Percentiles rank a stretch among this genome's conserved stretches.
phyloP scores from a whole-genome alignment of 371 early-diverging fungal species.

The Synchytrium microbalum region DNA sequence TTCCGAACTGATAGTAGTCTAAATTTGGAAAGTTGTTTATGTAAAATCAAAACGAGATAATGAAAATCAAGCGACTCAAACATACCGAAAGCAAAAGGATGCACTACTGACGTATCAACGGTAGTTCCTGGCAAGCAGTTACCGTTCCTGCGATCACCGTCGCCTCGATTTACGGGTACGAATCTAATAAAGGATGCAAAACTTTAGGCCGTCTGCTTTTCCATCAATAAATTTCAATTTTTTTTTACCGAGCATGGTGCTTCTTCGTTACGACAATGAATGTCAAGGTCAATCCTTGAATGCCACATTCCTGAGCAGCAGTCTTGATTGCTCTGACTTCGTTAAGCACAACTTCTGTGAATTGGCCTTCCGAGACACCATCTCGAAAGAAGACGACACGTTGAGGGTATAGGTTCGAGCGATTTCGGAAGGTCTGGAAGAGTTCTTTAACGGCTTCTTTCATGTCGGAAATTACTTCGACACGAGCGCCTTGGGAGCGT shows the following conservation, averaged over 20 bases:
- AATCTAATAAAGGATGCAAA: no score
- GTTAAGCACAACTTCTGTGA: conserved; percentile 23
- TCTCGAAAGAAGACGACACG: conserved; percentile 31
- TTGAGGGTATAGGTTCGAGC: conserved; percentile 12
- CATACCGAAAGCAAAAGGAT: conserved; percentile 4
- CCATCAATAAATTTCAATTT: no score
- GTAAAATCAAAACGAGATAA: background rate
- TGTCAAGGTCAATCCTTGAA: conserved; percentile 16
- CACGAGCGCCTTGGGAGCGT: conserved; percentile 64
- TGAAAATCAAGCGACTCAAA: background rate
- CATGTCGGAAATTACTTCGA: conserved; percentile 82
- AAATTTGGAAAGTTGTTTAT: conserved; percentile 33
- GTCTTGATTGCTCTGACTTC: conserved; percentile 23
- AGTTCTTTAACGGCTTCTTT: conserved; percentile 15
- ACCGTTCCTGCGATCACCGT: conserved; percentile 13
- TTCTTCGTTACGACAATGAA: conserved; percentile 35
- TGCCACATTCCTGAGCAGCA: conserved; percentile 14
- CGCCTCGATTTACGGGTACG: conserved; percentile 8
- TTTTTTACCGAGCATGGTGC: conserved; percentile 29
- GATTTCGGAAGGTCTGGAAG: background rate
- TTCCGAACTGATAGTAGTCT: conserved; percentile 89
- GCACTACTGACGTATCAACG: conserved; percentile 25
- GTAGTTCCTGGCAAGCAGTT: conserved; percentile 35
- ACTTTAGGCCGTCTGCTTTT: no score
- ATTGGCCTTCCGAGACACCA: conserved; percentile 37